Base-by-base conservation (phyloP, 2,329 filamentous ascomycete genomes). In the Corniculantispora saksenae region DNA sequence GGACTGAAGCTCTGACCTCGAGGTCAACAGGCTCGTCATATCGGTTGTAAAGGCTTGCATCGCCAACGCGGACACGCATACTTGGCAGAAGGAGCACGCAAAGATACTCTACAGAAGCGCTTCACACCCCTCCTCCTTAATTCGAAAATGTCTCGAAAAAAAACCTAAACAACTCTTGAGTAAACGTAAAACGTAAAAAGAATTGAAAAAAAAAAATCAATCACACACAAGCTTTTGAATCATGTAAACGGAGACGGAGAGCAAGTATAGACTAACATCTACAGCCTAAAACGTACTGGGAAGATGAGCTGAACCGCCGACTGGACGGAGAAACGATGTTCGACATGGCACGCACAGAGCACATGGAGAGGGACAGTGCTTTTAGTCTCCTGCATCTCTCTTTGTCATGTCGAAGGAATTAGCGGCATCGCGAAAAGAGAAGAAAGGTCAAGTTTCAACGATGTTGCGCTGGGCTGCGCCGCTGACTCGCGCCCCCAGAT, bases 401-500 rank as follows among this genome's bases (percentile, higher is more conserved):
- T 21, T 43, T 53, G 43, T 50, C 57, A 25, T 60, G 57, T 19
- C 23, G 29, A 23, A 32, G 27, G 45, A 35, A 40, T 35, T 53
- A 53, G 45, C 45, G 57, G 29, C 47, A 61, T 61, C 58, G 58
- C 15, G 47, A 19, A 32, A 32, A 10, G 10, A 32, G 32, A 10
- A 32, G 6, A n/a, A n/a, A n/a, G n/a, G 47, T 23, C 35, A 7
- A 32, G 59, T 53, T 61, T 61, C 35, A 32, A 53, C 47, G 59
- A 53, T 32, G 13, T 27, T 21, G 19, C 43, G 19, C 8, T 56
- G n/a, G n/a, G 23, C 23, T 48, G 43, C 45, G 57, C n/a, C 10
- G 59, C 59, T 61, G 59, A 61, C 48, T 61, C 59, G 48, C 59
- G 59, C 48, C 35, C 35, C 58, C 47, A 54, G 48, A 53, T 61